A percentile compares a stretch with the other conserved stretches of the same genome.
phyloP scores from a whole-genome alignment of 1,284 basidiomycete genomes.

The Microbotryum lychnidis-dioicae region DNA sequence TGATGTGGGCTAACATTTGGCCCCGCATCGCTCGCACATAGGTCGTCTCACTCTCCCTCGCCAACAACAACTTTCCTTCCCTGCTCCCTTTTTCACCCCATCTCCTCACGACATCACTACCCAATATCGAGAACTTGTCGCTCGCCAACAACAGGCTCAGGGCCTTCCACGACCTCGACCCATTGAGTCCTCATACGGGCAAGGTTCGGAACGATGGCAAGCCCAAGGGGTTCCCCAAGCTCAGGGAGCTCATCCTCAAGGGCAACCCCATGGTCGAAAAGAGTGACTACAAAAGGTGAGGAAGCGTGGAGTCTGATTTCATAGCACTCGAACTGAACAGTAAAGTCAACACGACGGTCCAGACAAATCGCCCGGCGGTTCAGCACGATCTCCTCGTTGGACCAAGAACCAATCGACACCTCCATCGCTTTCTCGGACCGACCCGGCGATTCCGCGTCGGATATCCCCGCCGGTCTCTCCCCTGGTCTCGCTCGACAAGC shows the following conservation, averaged over 20 bases:
- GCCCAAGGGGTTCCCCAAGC: constrained; percentile 40
- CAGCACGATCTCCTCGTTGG: constrained; percentile 60
- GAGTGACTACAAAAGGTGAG: constrained; percentile 58
- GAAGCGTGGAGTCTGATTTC: constrained; percentile 28
- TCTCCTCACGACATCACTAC: constrained; percentile 57
- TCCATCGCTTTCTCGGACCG: constrained; percentile 23
- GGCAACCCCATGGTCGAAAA: constrained; percentile 68
- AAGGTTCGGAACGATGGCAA: constrained; percentile 23
- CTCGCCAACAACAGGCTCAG: constrained; percentile 62
- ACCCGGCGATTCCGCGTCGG: neutral
- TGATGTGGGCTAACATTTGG: neutral
- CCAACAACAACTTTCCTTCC: constrained; percentile 49
- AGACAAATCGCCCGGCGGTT: constrained; percentile 67
- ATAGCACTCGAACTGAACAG: neutral
- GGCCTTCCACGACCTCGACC: constrained; percentile 60
- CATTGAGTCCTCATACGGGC: constrained; percentile 38
- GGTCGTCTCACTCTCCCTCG: constrained; percentile 69
- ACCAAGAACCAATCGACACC: constrained; percentile 56
- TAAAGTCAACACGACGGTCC: constrained; percentile 20
- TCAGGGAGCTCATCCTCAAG: constrained; percentile 66
- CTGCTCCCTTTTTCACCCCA: constrained; percentile 47
- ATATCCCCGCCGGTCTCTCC: neutral
- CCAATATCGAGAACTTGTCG: constrained; percentile 68
- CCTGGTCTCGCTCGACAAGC: constrained; percentile 23
- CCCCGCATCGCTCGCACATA: constrained; percentile 36